These are phyloP conservation scores for Kwoniella sp. DNA, from an alignment of 768 basidiomycete species.

Conservation along the genomic window DNA sequence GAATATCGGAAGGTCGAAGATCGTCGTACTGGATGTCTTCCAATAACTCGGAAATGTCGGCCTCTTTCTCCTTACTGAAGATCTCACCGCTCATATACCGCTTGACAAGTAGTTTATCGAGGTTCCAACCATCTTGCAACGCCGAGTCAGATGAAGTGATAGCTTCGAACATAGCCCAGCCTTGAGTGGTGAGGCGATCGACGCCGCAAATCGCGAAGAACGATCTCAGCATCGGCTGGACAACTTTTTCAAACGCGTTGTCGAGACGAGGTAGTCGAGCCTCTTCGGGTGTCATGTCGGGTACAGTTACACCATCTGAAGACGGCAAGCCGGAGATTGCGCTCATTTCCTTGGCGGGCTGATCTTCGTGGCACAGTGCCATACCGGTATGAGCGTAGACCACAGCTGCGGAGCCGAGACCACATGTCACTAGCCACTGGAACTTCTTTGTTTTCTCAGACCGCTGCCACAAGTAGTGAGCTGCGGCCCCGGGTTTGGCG, in stretches of 20 bases:
- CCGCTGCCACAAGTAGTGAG: conserved; percentile 34
- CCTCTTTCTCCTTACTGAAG: conserved; percentile 30
- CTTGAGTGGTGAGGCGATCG: conserved; percentile 41
- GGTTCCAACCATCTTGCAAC: conserved; percentile 23
- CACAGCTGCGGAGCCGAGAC: conserved; percentile 26
- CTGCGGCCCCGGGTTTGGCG: not conserved
- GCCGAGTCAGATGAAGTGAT: conserved; percentile 30
- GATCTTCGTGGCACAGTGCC: conserved; percentile 38
- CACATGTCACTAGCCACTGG: conserved; percentile 43
- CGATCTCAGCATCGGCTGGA: conserved; percentile 66
- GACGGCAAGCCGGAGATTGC: conserved; percentile 34
- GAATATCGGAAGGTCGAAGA: conserved; percentile 36
- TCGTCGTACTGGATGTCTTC: conserved; percentile 31
- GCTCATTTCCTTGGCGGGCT: conserved; percentile 35
- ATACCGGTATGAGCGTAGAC: conserved; percentile 48
- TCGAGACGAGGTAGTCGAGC: conserved; percentile 29
- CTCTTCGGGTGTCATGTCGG: conserved; percentile 26
- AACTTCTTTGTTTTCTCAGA: conserved; percentile 37
- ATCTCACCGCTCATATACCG: conserved; percentile 42
- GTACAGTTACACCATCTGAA: conserved; percentile 27
- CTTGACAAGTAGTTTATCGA: conserved; percentile 39
- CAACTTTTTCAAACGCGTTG: conserved; percentile 57
- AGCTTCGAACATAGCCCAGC: conserved; percentile 46
- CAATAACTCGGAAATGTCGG: conserved; percentile 26
- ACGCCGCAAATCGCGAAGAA: conserved; percentile 55